Base-by-base conservation (phyloP, 2,329 filamentous ascomycete species). In the Decorospora gaudefroyi region DNA sequence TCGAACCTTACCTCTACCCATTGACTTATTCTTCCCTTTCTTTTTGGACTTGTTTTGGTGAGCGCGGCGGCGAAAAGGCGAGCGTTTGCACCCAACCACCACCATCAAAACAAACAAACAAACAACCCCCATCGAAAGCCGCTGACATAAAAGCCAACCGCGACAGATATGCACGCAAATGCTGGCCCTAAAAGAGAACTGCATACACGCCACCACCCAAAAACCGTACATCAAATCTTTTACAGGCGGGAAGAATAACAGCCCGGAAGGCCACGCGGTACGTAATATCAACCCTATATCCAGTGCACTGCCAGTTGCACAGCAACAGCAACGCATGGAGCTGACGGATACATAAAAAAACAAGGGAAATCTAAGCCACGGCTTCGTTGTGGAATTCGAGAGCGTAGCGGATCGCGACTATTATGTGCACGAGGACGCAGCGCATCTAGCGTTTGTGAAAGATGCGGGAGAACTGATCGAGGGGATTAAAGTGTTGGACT, bases 301-400 rank as follows among this genome's bases (percentile, higher is more conserved):
- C n/a, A n/a, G n/a, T n/a, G n/a, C n/a, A n/a, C n/a, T n/a, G n/a
- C n/a, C n/a, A n/a, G n/a, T n/a, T n/a, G n/a, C n/a, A n/a, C n/a
- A n/a, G n/a, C n/a, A n/a, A n/a, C n/a, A n/a, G n/a, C n/a, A n/a
- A n/a, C n/a, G n/a, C n/a, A n/a, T n/a, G n/a, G n/a, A n/a, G n/a
- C n/a, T n/a, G n/a, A n/a, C n/a, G n/a, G n/a, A n/a, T n/a, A n/a
- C n/a, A n/a, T n/a, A n/a, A n/a, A n/a, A n/a, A n/a, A n/a, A n/a
- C n/a, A n/a, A 69, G 84, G 75, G 78, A 34, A 85, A 79, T 0
- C 80, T 85, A 36, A 84, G 84, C 0, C 86, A 90, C 62, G 83
- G 76, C 0, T 90, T 90, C 51, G 78, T 90, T 2, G 76, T 79
- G 15, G 80, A 87, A 55, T 90, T 90, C 46, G 76, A 78, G 7